Percentiles rank a stretch among this genome's conserved stretches.
phyloP scores from a whole-genome alignment of 2,329 filamentous ascomycete species.

The Arachnomyces sp. region DNA sequence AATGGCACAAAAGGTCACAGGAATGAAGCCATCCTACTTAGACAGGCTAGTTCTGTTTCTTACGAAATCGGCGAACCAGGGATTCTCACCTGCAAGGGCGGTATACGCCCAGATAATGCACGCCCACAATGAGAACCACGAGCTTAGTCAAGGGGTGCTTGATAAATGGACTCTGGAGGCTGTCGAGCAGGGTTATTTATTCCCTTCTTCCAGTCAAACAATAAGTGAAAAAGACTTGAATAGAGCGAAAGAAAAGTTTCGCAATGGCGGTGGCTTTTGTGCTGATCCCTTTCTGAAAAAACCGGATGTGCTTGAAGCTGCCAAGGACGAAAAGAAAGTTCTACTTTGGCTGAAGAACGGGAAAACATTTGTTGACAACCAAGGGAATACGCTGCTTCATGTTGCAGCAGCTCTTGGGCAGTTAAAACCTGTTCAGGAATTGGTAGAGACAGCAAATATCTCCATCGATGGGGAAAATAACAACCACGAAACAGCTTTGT shows the following conservation, averaged over 20 bases:
- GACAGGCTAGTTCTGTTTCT: constrained; percentile 17
- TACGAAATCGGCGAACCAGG: constrained; percentile 15
- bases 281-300: constrained; percentile 19
- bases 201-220: constrained; percentile 7
- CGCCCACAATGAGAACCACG: constrained; percentile 14
- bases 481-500: constrained; percentile 20
- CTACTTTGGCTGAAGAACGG: constrained; percentile 9
- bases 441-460: constrained; percentile 13
- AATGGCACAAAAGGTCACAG: constrained; percentile 21
- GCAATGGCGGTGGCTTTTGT: constrained; percentile 17
- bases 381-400: constrained; percentile 21
- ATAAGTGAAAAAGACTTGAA: constrained; percentile 9
- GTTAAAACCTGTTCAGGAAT: constrained; percentile 8
- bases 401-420: constrained; percentile 17
- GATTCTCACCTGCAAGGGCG: constrained; percentile 19
- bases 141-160: constrained; percentile 13
- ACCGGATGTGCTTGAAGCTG: constrained; percentile 9
- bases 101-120: constrained; percentile 21
- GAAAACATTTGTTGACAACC: constrained; percentile 14
- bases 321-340: constrained; percentile 6
- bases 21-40: constrained; percentile 16
- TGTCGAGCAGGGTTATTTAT: constrained; percentile 19
- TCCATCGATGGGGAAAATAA: constrained; percentile 18
- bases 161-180: constrained; percentile 19
- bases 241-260: constrained; percentile 14